These are phyloP conservation scores for Cryptosporidium sp. DNA, from an alignment of 169 alveolate genomes.

Conservation along the genomic window DNA sequence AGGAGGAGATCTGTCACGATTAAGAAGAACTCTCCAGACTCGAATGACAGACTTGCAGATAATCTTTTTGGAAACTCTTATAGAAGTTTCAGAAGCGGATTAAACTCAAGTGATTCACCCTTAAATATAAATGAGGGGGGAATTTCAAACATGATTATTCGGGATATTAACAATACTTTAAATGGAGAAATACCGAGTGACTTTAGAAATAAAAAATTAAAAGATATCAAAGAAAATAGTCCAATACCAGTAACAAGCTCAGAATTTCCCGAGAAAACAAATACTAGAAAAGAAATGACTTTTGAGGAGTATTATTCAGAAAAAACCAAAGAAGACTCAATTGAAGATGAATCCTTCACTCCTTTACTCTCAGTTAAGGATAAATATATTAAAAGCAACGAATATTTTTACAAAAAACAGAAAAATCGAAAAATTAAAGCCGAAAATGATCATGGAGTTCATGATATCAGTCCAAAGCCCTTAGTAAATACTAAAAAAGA, in stretches of 20 bases:
- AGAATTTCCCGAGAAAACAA: neutral
- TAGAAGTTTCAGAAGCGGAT: neutral
- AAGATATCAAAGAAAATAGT: neutral
- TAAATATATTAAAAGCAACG: neutral
- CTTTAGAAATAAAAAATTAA: neutral
- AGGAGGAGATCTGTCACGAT: neutral
- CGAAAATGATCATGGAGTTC: neutral
- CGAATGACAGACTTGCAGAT: neutral
- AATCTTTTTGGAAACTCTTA: slow-evolving; percentile 13
- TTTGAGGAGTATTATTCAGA: slow-evolving; percentile 17
- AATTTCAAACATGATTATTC: neutral
- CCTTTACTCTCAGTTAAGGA: slow-evolving; percentile 3
- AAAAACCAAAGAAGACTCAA: neutral
- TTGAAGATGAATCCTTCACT: neutral
- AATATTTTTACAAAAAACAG: neutral
- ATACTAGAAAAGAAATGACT: neutral
- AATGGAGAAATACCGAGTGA: slow-evolving; percentile 1
- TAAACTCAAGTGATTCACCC: neutral
- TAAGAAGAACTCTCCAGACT: neutral
- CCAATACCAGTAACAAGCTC: neutral
- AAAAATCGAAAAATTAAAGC: neutral
- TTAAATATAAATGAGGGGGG: neutral
- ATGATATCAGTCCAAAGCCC: neutral
- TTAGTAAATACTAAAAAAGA: neutral
- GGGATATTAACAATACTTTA: slow-evolving; percentile 1